These are phyloP conservation scores for Hypoxylon sp. DNA, from an alignment of 2,329 filamentous ascomycete genomes.

Conservation along the genomic window DNA sequence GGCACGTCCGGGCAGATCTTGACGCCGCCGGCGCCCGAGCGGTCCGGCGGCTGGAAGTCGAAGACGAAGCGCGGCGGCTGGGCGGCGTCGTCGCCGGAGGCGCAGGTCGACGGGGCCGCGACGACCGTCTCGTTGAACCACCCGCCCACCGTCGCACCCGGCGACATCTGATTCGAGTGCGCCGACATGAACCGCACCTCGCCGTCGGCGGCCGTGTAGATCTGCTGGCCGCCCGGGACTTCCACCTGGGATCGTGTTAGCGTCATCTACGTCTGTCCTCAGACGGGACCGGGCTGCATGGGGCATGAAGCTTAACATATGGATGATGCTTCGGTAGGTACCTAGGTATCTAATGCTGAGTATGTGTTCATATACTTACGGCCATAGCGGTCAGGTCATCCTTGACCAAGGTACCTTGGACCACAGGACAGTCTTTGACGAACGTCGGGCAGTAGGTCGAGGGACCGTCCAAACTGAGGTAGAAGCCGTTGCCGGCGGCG, in stretches of 20 bases:
- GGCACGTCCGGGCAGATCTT: conserved; percentile 39
- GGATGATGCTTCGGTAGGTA: too few relatives aligned
- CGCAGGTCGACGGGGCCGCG: conserved; percentile 38
- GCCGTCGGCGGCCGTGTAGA: conserved; percentile 64
- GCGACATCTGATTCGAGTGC: conserved; percentile 61
- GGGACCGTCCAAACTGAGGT: conserved; percentile 36
- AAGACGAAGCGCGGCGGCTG: conserved; percentile 35
- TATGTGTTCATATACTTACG: too few relatives aligned
- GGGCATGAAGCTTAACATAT: too few relatives aligned
- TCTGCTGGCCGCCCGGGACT: conserved; percentile 69
- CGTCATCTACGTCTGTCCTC: too few relatives aligned
- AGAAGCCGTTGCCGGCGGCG: conserved; percentile 37
- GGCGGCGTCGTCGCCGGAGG: too few relatives aligned
- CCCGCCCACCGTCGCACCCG: conserved; percentile 58
- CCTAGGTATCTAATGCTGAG: too few relatives aligned
- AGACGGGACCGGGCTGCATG: too few relatives aligned
- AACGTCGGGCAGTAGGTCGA: conserved; percentile 39
- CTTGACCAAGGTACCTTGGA: conserved; percentile 41
- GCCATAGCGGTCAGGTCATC: conserved; percentile 36
- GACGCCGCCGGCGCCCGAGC: conserved; percentile 41
- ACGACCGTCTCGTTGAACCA: conserved; percentile 52
- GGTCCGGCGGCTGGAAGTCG: conserved; percentile 44
- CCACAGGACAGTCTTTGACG: conserved; percentile 33
- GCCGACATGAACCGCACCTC: conserved; percentile 63
- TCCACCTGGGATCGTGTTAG: conserved; percentile 48